These are phyloP conservation scores for Talaromyces sp. DNA, from an alignment of 2,329 filamentous ascomycete genomes.

Conservation along the genomic window DNA sequence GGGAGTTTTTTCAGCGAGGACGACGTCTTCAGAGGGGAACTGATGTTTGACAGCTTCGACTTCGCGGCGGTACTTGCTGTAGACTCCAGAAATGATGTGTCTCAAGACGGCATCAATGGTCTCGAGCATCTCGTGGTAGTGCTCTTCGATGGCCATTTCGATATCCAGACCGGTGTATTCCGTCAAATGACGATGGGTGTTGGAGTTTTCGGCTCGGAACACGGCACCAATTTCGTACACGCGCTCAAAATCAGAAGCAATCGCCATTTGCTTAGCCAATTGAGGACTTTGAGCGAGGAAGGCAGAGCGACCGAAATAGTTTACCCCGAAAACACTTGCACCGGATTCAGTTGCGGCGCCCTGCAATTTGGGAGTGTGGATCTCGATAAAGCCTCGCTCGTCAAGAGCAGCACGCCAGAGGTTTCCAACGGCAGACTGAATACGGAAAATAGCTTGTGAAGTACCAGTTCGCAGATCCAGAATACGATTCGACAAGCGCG, in stretches of 20 bases:
- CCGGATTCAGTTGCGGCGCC: slow-evolving; percentile 88
- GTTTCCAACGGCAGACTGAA: slow-evolving; percentile 76
- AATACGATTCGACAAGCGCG: slow-evolving; percentile 74
- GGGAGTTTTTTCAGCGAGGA: slow-evolving; percentile 83
- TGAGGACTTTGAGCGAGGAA: slow-evolving; percentile 92
- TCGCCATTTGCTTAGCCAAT: slow-evolving; percentile 87
- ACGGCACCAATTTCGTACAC: slow-evolving; percentile 90
- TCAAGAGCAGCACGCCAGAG: slow-evolving; percentile 77
- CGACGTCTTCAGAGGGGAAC: slow-evolving; percentile 81
- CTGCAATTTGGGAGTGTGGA: slow-evolving; percentile 90
- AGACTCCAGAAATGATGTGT: slow-evolving; percentile 70
- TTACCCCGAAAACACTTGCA: slow-evolving; percentile 84
- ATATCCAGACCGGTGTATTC: slow-evolving; percentile 92
- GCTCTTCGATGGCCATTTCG: slow-evolving; percentile 85
- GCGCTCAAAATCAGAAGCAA: slow-evolving; percentile 81
- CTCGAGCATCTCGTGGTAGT: slow-evolving; percentile 83
- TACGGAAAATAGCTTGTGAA: slow-evolving; percentile 82
- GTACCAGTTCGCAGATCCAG: slow-evolving; percentile 82
- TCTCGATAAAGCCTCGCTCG: slow-evolving; percentile 78
- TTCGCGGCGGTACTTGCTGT: slow-evolving; percentile 67
- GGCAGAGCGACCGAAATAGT: slow-evolving; percentile 84
- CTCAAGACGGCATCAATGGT: slow-evolving; percentile 80
- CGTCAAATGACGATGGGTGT: slow-evolving; percentile 89
- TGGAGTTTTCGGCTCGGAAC: slow-evolving; percentile 92
- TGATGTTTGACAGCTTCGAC: slow-evolving; percentile 77